Evolutionary conservation across 2,329 filamentous ascomycete species (phyloP).

Genomic region (Coniochaeta ligniaria): DNA sequence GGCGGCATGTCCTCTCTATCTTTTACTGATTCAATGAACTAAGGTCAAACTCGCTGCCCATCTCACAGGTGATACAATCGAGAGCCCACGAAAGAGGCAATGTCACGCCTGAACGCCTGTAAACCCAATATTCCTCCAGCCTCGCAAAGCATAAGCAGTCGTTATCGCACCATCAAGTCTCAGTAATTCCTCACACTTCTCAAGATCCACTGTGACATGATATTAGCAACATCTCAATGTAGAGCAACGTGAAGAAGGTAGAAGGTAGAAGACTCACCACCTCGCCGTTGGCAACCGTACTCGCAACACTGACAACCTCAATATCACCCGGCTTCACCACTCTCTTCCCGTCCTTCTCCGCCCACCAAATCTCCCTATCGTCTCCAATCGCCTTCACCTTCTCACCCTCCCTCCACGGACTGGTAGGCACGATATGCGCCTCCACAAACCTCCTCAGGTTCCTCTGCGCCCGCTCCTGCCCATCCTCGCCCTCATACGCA

Average conservation of each 20-base stretch:
- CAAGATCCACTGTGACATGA: background rate
- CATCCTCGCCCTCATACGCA: slow-evolving; percentile 70
- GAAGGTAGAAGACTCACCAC: slow-evolving; percentile 39
- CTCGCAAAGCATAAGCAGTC: background rate
- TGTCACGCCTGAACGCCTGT: too few relatives aligned
- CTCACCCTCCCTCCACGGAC: slow-evolving; percentile 65
- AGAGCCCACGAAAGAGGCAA: too few relatives aligned
- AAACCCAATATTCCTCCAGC: background rate
- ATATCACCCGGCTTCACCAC: slow-evolving; percentile 73
- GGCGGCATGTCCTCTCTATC: too few relatives aligned
- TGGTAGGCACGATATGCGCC: slow-evolving; percentile 69
- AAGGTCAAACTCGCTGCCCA: background rate
- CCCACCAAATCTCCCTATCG: slow-evolving; percentile 73
- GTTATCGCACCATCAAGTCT: background rate
- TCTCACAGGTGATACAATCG: background rate
- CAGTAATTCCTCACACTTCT: slow-evolving; percentile 1
- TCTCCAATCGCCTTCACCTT: slow-evolving; percentile 59
- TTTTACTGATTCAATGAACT: background rate
- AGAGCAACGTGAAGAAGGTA: background rate
- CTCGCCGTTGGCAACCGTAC: slow-evolving; percentile 79
- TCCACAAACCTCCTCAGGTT: slow-evolving; percentile 81
- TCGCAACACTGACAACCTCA: slow-evolving; percentile 67
- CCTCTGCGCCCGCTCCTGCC: slow-evolving; percentile 65
- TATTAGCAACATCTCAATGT: background rate
- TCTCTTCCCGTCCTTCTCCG: slow-evolving; percentile 59